Base-by-base conservation (phyloP, 148 eudicot genomes). In the Rhododendron ovatum region DNA sequence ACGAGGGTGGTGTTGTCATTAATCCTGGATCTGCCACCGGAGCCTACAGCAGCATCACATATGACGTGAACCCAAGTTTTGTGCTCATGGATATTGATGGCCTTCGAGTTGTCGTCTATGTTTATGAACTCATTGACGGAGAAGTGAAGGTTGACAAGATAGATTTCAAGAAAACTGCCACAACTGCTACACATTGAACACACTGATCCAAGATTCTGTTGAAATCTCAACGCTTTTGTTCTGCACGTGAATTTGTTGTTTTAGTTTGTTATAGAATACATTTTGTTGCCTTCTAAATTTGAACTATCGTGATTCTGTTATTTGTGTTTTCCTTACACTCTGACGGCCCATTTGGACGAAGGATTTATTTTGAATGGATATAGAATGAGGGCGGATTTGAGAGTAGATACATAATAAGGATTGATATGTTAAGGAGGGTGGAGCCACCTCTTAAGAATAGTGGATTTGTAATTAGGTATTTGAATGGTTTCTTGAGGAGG, bases 21-120 rank as follows among this genome's bases (percentile, higher is more conserved):
- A 96, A 96, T 89, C 99, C 99, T 4, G 99, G 99, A 81, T 95
- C 99, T 59, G 99, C 98, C 39, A 96, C 99, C 0, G 99, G 99
- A 84, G 96, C 99, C 78, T 91, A 95, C 89, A 97, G 98, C 90
- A 93, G 99, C 89, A 92, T 97, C 87, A 97, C 99, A 33, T 97
- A 95, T 55, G 98, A 97, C 76, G 99, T 95, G 43, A 97, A 97
- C 91, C 98, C 99, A 0, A 96, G 99, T 92, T 96, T 96, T 87
- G 99, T 96, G 74, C 98, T 96, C 89, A 96, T 96, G 99, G 99
- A 96, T 91, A 94, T 96, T 24, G 99, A 97, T 82, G 98, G 94
- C 35, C 90, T 93, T 12, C 96, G 99, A 80, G 99, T 97, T 35
- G 98, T 97, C 67, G 99, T 97, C 84, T 95, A 97, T 82, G 99